These are phyloP conservation scores for Amanita phalloides DNA, from an alignment of 768 basidiomycete species.

Conservation along the genomic window DNA sequence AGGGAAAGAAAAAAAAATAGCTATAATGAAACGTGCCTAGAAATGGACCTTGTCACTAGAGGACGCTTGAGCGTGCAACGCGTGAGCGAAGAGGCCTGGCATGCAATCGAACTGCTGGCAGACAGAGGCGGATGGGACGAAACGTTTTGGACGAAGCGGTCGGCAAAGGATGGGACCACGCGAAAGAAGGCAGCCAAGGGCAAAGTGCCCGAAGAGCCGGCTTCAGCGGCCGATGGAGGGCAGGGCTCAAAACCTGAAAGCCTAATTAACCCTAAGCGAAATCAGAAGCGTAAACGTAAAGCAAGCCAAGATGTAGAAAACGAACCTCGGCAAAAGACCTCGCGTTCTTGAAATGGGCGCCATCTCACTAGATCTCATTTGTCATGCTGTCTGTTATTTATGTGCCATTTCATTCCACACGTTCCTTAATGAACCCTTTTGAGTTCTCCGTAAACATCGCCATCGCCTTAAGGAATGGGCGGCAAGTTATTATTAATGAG, in stretches of 20 bases:
- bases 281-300: constrained; percentile 1
- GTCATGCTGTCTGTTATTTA: background rate
- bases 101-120: constrained; percentile 47
- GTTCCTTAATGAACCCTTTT: too few relatives aligned
- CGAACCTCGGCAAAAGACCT: background rate
- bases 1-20: background rate
- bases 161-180: background rate
- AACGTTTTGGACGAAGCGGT: background rate
- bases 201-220: background rate
- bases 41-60: constrained; percentile 70
- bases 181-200: background rate
- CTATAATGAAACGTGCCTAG: constrained; percentile 18
- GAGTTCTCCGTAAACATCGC: too few relatives aligned
- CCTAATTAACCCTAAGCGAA: background rate
- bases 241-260: background rate
- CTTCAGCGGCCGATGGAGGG: background rate
- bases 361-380: background rate
- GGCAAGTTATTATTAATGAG: background rate
- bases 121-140: constrained; percentile 71
- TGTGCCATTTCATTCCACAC: background rate
- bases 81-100: constrained; percentile 57
- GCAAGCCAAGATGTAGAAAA: background rate
- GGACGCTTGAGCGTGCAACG: constrained; percentile 86
- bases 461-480: background rate
- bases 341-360: background rate